Evolutionary conservation across 495 filamentous ascomycete species (phyloP), one percentile per base, ranked within the genome.

Genomic region (Penicillium roqueforti): DNA sequence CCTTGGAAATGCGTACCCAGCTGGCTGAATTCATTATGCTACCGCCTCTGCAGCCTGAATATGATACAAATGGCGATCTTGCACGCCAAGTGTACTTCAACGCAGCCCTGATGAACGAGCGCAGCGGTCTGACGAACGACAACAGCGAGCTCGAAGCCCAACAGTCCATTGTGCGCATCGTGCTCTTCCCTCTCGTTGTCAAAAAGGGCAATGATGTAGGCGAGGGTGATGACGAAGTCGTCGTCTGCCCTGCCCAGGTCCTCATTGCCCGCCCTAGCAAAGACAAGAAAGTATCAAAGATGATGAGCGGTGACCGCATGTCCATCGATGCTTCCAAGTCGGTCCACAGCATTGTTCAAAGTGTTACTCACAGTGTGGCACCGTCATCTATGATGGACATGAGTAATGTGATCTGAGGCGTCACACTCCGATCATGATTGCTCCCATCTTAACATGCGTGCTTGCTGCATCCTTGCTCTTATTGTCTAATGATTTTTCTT

Each of bases 21-120:
- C 80, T 91, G 13, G 90, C 93, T 16, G 92, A 97, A 69, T 98
- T 92, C 71, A 90, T 93, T 70, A 97, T 98, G 92, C 84, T 96
- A 6, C 92, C 92, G 4, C 92, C 93, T 8, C 78, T 95, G n/a
- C 89, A 91, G 58, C 92, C 95, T 10, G 90, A 96, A 62, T 97
- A 93, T 73, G 92, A 97, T 70, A 87, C 84, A 57, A 87, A 90
- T 56, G 93, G 93, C 60, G 92, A 96, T 60, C 82, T 97, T 16
- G 78, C 79, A 29, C 87, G 85, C 36, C 87, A 90, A 40, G 86
- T 95, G 14, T 74, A 75, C 48, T 98, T 97, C 82, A 95, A 92
- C 65, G 87, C 92, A 0, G 77, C 82, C 8, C 76, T 92, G 43
- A 98, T 98, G 93, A 92, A 95, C 61, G 93, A 97, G 73, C 87